Conservation (phyloP, 1,284 basidiomycete species). For the Ustilago curta region DNA sequence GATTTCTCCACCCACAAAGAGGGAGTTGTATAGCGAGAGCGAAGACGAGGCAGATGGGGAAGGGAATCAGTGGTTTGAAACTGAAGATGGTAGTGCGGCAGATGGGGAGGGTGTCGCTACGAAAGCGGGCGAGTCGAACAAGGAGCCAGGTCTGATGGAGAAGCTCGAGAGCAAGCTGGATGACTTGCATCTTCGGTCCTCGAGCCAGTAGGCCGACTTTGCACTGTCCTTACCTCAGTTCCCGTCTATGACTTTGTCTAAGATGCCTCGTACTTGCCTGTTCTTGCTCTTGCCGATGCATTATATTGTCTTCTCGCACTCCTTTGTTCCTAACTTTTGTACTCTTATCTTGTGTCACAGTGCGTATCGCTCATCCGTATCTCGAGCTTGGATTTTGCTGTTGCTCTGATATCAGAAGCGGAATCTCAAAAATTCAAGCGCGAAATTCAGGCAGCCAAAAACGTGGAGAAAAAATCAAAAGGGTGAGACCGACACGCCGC, state of each 20-base stretch:
- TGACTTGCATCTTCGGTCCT: constrained; percentile 19
- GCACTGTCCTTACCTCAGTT: background rate
- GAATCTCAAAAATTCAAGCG: background rate
- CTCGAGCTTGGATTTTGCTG: background rate
- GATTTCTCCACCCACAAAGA: constrained; percentile 46
- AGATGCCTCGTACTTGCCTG: background rate
- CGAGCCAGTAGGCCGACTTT: constrained; percentile 15
- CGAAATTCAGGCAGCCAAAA: constrained; percentile 4
- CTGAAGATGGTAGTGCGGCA: constrained; percentile 31
- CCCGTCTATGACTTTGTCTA: background rate
- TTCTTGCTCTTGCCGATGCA: background rate
- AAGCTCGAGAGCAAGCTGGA: constrained; percentile 39
- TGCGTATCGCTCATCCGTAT: too few species aligned
- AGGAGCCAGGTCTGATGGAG: constrained; percentile 26
- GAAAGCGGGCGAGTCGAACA: background rate
- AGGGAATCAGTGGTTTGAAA: constrained; percentile 36
- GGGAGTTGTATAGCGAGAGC: constrained; percentile 53
- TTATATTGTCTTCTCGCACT: background rate
- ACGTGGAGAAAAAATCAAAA: background rate
- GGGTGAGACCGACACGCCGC: background rate
- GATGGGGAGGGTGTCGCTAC: background rate
- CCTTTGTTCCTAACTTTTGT: constrained; percentile 1
- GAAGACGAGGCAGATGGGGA: constrained; percentile 34
- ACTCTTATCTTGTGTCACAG: background rate
- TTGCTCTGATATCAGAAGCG: background rate